Evolutionary conservation across 2,329 filamentous ascomycete species (phyloP), one percentile per base, ranked within the genome.

Genomic region (Aspergillus tamarii): DNA sequence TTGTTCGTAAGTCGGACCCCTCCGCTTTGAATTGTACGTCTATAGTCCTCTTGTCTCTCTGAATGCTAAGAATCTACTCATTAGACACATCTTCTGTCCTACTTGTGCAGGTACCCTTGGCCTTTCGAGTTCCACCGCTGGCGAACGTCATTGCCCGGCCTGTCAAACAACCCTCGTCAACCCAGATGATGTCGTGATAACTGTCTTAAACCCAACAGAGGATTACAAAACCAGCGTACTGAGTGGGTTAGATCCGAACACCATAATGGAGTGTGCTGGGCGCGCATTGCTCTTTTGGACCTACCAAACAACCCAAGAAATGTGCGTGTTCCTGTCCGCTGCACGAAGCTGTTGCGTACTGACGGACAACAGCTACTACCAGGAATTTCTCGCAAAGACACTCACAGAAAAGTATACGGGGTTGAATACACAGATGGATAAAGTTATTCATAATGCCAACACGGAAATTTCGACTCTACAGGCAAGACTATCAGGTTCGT

Each of bases 141-240:
- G 83, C 34, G 79, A 84, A 63, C 83, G 85, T 48, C 80, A 80
- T 1, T 98, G 94, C 74, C 94, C 93, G 60, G 92, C 91, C 30
- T 98, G 94, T 73, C 82, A 87, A 39, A 85, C 87, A 2, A 83
- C 84, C 10, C 84, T 97, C 2, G 80, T 82, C 9, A 91, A 89
- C 66, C 88, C 88, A 0, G 91, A 96, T 69, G 92, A 96, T 79
- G 91, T 89, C 4, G 87, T 91, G 11, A 83, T 89, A 23, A 86
- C 89, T 1, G 85, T 88, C 34, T 83, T 97, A 46, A 91, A 89
- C 64, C 93, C 93, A 0, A 89, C 88, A 0, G 94, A 97, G 72
- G 93, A 96, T 68, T 96, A 95, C 82, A 96, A 96, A 77, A 93
- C 91, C 0, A 94, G 89, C 64, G 87, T 96, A 0, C 82, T 97